Base-by-base conservation (phyloP, 2,329 filamentous ascomycete genomes). In the Claviceps humidiphila region DNA sequence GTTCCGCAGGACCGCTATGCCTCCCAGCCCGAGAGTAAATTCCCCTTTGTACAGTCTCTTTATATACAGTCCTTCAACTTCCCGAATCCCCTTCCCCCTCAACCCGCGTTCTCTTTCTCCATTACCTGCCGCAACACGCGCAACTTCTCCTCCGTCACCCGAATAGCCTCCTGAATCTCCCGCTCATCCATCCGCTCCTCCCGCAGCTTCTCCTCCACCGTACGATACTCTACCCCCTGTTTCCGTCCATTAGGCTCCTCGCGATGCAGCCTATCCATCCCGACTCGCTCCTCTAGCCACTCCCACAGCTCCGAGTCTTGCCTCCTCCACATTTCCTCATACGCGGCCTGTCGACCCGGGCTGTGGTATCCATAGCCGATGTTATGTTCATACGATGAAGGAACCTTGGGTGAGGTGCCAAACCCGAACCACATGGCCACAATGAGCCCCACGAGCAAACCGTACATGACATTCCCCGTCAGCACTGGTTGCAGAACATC, bases 221-320 rank as follows among this genome's bases (percentile, higher is more conserved):
- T 74, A 37, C 74, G 75, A 2, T 75, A 72, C 57, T 83, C 74
- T 26, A 76, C 64, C 14, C 71, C 70, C 56, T 67, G 72, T 58
- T 79, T 76, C 58, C 75, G 71, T 6, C 53, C 51, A 30, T 54
- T 58, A 8, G 54, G 22, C 22, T 58, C 53, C n/a, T 71, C 74
- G 22, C 58, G 55, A 58, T 65, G 69, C 57, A 77, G 68, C 54
- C 71, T 73, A 52, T 89, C 84, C 64, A 93, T 71, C 2, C 88
- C 85, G 1, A 89, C 83, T 17, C 90, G 78, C 60, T 95, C 87
- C 66, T 96, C 90, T 4, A 96, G 72, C 90, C 90, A 96, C 53
- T 87, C 84, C 90, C 90, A 96, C 9, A 96, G 71, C 60, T 93
- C 88, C 58, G 80, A 88, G 64, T 96, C 90, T 66, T 96, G 89